Conservation (phyloP, 345 rosid species). For the Rhizophora apiculata region DNA sequence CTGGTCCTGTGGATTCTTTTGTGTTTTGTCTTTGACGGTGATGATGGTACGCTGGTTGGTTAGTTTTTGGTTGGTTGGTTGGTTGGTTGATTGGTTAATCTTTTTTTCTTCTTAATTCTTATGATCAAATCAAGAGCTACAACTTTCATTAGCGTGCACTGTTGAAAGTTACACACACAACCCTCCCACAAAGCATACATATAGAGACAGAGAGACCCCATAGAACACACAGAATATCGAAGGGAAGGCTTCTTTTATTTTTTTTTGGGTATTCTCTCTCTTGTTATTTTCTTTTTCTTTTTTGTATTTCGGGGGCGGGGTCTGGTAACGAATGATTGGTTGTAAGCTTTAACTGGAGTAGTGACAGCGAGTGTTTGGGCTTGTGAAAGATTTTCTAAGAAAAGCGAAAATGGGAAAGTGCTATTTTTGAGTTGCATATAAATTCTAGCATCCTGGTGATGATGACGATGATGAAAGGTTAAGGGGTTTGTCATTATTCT, state of each 20-base stretch:
- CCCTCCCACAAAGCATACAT: neutral
- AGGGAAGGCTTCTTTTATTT: slow-evolving; percentile 1
- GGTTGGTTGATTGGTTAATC: slow-evolving; percentile 20
- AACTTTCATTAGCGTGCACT: slow-evolving; percentile 21
- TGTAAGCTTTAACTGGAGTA: slow-evolving; percentile 14
- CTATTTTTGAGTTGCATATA: too few species aligned
- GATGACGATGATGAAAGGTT: too few species aligned
- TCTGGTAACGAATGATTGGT: slow-evolving; percentile 14
- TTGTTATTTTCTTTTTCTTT: slow-evolving; percentile 15
- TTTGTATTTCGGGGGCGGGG: too few species aligned
- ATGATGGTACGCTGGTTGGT: neutral
- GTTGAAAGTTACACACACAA: slow-evolving; percentile 7
- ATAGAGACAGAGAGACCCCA: neutral
- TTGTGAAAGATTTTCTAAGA: neutral
- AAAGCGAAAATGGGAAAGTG: neutral
- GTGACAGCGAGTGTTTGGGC: slow-evolving; percentile 14
- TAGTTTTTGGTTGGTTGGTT: neutral
- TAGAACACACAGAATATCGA: neutral
- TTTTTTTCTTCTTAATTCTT: slow-evolving; percentile 20
- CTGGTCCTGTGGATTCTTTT: slow-evolving; percentile 22
- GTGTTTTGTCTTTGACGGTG: slow-evolving; percentile 19
- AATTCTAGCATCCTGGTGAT: too few species aligned
- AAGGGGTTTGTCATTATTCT: too few species aligned
- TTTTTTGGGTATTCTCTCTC: slow-evolving; percentile 11
- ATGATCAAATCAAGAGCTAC: too few species aligned